Conservation (phyloP, 495 filamentous ascomycete species). For the Cercophora sp. region DNA sequence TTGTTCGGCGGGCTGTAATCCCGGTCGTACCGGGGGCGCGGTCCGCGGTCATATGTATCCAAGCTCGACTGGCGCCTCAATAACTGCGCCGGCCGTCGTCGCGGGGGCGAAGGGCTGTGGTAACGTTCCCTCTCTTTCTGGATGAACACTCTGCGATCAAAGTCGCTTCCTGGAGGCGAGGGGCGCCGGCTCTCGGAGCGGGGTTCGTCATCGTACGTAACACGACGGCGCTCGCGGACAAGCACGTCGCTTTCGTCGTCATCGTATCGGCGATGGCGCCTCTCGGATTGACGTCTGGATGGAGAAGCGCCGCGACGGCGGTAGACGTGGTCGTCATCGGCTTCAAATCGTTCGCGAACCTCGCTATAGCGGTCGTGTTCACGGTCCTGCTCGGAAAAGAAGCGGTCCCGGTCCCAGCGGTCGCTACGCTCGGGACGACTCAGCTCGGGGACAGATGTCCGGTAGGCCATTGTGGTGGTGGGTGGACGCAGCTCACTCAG, state of each 20-base stretch:
- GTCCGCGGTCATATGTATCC: conserved; percentile 49
- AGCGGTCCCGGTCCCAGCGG: conserved; percentile 44
- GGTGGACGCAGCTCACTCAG: neutral
- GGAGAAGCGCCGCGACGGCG: conserved; percentile 11
- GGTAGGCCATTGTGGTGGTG: conserved; percentile 26
- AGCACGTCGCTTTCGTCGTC: conserved; percentile 38
- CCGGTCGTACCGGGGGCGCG: conserved; percentile 43
- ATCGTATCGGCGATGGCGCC: conserved; percentile 20
- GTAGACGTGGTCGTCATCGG: conserved; percentile 27
- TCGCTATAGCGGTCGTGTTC: conserved; percentile 30
- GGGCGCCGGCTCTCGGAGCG: conserved; percentile 17
- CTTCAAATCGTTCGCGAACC: conserved; percentile 32
- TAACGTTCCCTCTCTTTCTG: conserved; percentile 32
- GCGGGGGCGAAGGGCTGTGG: conserved; percentile 35
- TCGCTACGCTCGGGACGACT: conserved; percentile 29
- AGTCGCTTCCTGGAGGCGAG: conserved; percentile 28
- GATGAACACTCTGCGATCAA: conserved; percentile 30
- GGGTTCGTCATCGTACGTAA: conserved; percentile 36
- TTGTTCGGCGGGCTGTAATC: conserved; percentile 41
- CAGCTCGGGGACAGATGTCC: conserved; percentile 34
- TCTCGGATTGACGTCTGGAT: conserved; percentile 24
- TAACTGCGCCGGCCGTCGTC: conserved; percentile 24
- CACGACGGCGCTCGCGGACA: conserved; percentile 33
- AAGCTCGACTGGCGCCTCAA: conserved; percentile 43
- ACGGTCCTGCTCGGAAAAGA: conserved; percentile 27